Base-by-base conservation (phyloP, 2,329 filamentous ascomycete genomes). In the Trichocomaceae sp. region DNA sequence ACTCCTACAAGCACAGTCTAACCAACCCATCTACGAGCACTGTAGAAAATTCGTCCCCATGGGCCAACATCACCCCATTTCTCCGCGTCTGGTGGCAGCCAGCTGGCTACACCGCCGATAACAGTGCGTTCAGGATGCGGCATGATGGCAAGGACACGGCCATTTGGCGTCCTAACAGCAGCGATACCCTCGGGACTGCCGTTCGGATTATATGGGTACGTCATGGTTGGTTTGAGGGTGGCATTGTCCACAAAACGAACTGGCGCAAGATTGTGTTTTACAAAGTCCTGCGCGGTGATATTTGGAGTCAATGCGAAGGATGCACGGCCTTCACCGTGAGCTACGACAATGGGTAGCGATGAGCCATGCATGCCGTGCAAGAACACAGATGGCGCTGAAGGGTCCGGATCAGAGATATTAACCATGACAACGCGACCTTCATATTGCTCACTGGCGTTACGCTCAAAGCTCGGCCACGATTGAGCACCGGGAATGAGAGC, bases 81-180 rank as follows among this genome's bases (percentile, higher is more conserved):
- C 61, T 81, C 79, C 33, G 67, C 66, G 49, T 82, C 81, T 57
- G 83, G 77, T 7, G 89, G 87, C 58, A 86, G 75, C 70, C 85
- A 96, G 69, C 87, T 92, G 47, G 80, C 83, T 58, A 90, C 85
- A 56, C 89, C 88, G 55, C 83, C 83, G 76, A 95, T 76, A 56
- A 95, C 84, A 15, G 88, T 95, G n/a, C 90, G 82, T 75, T 96
- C 90, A 1, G 90, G 90, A 70, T 96, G 90, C 58, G 91, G 91
- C 90, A 96, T 96, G 75, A 96, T 82, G 6, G 90, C 90, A 62
- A 96, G 72, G 1, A 95, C 88, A 55, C 88, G 81, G 12, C 90
- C 90, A 66, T 95, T 86, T 44, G 77, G 80, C 63, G 83, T 90
- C 62, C 86, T 79, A 23, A 95, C 86, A 67, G 85, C 90, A 1